Percentiles rank a stretch among this genome's conserved stretches.
Conservation (phyloP, 192 early-diverging fungal species). For the Chytriomyces sp. region DNA sequence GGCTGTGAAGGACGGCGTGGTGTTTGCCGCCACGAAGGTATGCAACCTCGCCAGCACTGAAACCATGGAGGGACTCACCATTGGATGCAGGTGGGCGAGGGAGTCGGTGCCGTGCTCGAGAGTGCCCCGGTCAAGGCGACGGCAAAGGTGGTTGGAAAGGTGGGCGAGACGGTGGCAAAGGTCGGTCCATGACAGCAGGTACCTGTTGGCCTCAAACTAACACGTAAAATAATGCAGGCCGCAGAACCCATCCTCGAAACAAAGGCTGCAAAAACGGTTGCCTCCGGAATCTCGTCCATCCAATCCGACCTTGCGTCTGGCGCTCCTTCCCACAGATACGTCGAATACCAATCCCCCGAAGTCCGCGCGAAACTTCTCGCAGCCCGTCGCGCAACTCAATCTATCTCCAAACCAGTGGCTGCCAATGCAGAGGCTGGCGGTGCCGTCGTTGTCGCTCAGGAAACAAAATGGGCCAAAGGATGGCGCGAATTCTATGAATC, state of each 20-base stretch:
- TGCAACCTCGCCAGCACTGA: not conserved
- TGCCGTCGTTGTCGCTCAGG: constrained; percentile 20
- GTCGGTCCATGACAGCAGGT: constrained; percentile 19
- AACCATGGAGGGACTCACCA: too few species aligned
- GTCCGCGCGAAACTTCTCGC: constrained; percentile 38
- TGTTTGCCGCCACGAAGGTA: constrained; percentile 49
- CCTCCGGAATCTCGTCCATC: constrained; percentile 43
- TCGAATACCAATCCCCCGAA: constrained; percentile 52
- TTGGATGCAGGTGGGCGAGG: constrained; percentile 58
- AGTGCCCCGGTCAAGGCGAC: constrained; percentile 76
- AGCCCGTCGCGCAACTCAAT: constrained; percentile 14
- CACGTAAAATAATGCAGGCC: constrained; percentile 39
- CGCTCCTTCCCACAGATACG: constrained; percentile 36
- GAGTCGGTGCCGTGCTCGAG: constrained; percentile 42
- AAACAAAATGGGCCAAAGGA: constrained; percentile 30
- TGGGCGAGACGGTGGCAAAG: constrained; percentile 43
- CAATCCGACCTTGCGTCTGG: constrained; percentile 40
- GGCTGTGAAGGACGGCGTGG: constrained; percentile 71
- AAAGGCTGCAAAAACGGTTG: constrained; percentile 52
- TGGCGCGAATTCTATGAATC: constrained; percentile 93
- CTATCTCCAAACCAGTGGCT: constrained; percentile 19
- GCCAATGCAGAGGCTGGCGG: constrained; percentile 47
- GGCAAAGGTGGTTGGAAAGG: constrained; percentile 57
- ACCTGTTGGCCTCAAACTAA: not conserved
- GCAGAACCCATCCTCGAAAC: constrained; percentile 60